Base-by-base conservation (phyloP, 768 basidiomycete species). In the Boletus bicolor region DNA sequence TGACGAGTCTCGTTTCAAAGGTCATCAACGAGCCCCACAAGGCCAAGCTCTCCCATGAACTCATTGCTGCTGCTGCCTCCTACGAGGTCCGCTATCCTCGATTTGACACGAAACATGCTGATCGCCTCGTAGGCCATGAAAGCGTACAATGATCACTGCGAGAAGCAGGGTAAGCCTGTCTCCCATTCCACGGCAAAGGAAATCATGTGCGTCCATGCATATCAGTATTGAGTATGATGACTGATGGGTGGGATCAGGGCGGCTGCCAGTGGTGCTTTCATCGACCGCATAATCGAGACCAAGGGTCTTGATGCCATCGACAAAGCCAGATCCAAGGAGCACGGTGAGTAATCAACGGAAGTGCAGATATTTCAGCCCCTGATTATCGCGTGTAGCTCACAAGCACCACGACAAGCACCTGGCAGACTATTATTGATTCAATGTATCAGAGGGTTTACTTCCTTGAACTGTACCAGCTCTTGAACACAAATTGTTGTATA, bases 11-110 rank as follows among this genome's bases (percentile, higher is more conserved):
- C 34, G 1, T 26, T 37, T 49, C 19, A 35, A 57, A 85, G 83
- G 77, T 79, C 44, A 36, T 52, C 17, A 78, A 77, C 47, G 75
- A 76, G 14, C 77, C 76, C 10, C 85, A 86, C 75, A 72, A 85
- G 72, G 81, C 85, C 1, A 53, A 70, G 53, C 70, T 86, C 51
- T 80, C 83, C 9, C 87, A 89, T 67, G 82, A 89, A 71, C 67
- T 88, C 42, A 77, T 89, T 58, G 83, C 84, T 45, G 85, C 72
- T 41, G 87, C 87, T 44, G 86, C 86, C 7, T 70, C 83, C 30
- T 89, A 77, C 69, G 84, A 83, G 77, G 85, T 82, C 36, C 12
- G 70, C 47, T 17, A 0, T 30, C 15, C 19, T 7, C 5, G 26
- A 42, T n/a, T 14, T 35, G 5, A 39, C 19, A 49, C 8, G 24